A percentile compares a stretch with the other conserved stretches of the same genome.
phyloP scores from a whole-genome alignment of 1,284 basidiomycete species.

The Xerocomus cyaneibrunnescens region DNA sequence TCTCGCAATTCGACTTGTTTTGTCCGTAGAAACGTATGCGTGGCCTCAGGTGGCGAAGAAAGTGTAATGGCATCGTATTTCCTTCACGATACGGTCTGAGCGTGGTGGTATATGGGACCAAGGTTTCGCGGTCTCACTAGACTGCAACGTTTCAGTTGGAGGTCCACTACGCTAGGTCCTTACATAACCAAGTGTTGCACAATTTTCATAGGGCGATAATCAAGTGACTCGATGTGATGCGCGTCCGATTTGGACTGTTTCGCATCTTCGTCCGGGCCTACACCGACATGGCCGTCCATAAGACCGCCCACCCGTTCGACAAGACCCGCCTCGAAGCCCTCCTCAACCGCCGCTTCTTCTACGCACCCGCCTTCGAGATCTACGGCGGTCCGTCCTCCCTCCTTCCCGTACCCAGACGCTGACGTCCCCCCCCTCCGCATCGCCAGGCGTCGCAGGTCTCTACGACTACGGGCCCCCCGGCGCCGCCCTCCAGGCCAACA shows the following conservation, averaged over 20 bases:
- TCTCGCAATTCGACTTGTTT: no score
- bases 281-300: slow-evolving; percentile 55
- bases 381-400: slow-evolving; percentile 74
- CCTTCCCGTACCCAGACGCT: not conserved
- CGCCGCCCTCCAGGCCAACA: slow-evolving; percentile 94
- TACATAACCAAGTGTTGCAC: not conserved
- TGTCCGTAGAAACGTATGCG: no score
- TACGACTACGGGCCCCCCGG: slow-evolving; percentile 97
- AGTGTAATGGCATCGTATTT: no score
- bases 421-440: not conserved
- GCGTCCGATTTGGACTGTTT: slow-evolving; percentile 27
- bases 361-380: slow-evolving; percentile 97
- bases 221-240: slow-evolving; percentile 20
- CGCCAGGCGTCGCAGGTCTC: slow-evolving; percentile 85
- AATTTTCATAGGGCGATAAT: not conserved
- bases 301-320: slow-evolving; percentile 87
- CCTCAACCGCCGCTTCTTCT: slow-evolving; percentile 94
- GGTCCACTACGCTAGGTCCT: no score
- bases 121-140: no score
- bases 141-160: no score
- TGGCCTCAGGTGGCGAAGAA: no score
- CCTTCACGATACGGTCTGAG: no score
- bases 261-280: not conserved
- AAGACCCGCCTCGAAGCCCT: slow-evolving; percentile 85
- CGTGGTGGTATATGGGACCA: no score